These are phyloP conservation scores for Earliella scabrosa DNA, from an alignment of 1,284 basidiomycete species.

Conservation along the genomic window DNA sequence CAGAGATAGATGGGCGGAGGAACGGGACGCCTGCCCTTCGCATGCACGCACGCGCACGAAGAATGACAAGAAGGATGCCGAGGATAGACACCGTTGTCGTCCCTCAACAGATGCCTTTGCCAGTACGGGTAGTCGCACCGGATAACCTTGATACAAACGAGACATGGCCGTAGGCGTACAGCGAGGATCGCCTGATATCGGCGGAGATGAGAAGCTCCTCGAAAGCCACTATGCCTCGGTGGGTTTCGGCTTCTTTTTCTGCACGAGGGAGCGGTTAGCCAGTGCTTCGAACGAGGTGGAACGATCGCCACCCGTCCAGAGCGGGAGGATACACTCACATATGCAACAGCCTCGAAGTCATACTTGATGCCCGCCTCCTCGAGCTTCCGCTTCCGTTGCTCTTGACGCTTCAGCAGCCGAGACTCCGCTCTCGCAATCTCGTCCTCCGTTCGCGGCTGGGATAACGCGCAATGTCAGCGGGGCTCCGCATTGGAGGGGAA, in stretches of 20 bases:
- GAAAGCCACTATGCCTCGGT: slow-evolving; percentile 21
- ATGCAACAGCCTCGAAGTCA: slow-evolving; percentile 76
- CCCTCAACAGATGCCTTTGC: too few relatives aligned
- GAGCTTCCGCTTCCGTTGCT: slow-evolving; percentile 80
- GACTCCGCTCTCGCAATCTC: slow-evolving; percentile 72
- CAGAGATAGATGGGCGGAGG: neutral
- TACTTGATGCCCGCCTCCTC: slow-evolving; percentile 88
- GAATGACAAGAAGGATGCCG: too few relatives aligned
- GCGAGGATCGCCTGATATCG: too few relatives aligned
- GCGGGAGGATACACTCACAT: slow-evolving; percentile 50
- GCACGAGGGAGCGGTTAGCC: slow-evolving; percentile 1
- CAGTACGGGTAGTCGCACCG: too few relatives aligned
- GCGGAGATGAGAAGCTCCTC: neutral
- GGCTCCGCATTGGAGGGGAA: slow-evolving; percentile 2
- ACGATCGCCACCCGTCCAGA: neutral
- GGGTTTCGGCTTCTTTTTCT: slow-evolving; percentile 35
- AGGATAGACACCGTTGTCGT: too few relatives aligned
- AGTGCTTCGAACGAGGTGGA: neutral
- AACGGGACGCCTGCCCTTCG: too few relatives aligned
- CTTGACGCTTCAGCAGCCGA: slow-evolving; percentile 80
- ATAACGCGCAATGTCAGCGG: slow-evolving; percentile 5
- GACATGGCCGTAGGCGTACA: too few relatives aligned
- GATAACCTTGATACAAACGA: too few relatives aligned
- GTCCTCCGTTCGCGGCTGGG: slow-evolving; percentile 77
- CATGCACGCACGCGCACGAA: too few relatives aligned